These are phyloP conservation scores for Silene vulgaris DNA, from an alignment of 179 eudicot genomes.

Conservation along the genomic window DNA sequence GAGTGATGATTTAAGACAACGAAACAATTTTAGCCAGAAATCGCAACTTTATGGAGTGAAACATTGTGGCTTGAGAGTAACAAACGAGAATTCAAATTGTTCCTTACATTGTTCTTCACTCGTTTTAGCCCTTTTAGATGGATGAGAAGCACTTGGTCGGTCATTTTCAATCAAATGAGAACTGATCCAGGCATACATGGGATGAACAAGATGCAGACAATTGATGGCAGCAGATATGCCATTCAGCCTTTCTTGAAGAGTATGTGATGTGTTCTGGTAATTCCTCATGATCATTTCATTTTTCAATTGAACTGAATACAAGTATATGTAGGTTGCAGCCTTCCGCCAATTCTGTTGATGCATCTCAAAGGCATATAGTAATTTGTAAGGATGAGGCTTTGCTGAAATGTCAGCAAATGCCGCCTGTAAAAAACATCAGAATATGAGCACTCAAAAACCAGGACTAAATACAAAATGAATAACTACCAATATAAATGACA, in stretches of 20 bases:
- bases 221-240: slow-evolving; percentile 90
- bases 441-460: slow-evolving; percentile 1
- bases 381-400: slow-evolving; percentile 72
- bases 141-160: slow-evolving; percentile 43
- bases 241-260: slow-evolving; percentile 84
- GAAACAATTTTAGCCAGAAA: neutral
- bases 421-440: slow-evolving; percentile 48
- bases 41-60: neutral
- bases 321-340: slow-evolving; percentile 82
- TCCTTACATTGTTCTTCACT: slow-evolving; percentile 54
- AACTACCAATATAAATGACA: neutral
- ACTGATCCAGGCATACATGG: slow-evolving; percentile 87
- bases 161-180: slow-evolving; percentile 43
- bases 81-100: slow-evolving; percentile 22
- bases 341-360: slow-evolving; percentile 89
- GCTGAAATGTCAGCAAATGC: slow-evolving; percentile 68
- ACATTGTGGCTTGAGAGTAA: neutral
- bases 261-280: slow-evolving; percentile 46
- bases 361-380: slow-evolving; percentile 92
- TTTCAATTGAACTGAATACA: slow-evolving; percentile 57
- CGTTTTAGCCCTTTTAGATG: slow-evolving; percentile 71
- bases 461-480: neutral
- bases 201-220: slow-evolving; percentile 88
- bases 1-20: neutral
- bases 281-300: slow-evolving; percentile 49